Percentiles rank a stretch among this genome's conserved stretches.
Evolutionary conservation across 345 rosid species (phyloP).

Genomic region (Carallia brachiata): DNA sequence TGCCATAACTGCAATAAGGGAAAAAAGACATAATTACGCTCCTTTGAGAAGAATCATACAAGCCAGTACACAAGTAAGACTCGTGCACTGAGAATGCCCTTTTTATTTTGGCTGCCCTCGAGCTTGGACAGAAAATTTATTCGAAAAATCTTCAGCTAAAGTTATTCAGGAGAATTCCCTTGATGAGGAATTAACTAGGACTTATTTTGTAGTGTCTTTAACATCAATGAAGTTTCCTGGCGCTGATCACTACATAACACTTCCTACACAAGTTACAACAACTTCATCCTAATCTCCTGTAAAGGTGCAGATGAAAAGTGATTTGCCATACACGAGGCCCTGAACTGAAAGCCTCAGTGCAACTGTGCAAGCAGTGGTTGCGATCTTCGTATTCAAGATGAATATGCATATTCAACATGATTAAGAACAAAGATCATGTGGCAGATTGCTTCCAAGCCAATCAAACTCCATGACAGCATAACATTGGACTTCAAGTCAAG

Average conservation of each 20-base stretch:
- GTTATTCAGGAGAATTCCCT: no score
- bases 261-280: neutral
- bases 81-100: no score
- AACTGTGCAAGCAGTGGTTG: neutral
- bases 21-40: no score
- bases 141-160: no score
- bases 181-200: no score
- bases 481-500: conserved; percentile 22
- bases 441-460: neutral
- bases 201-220: neutral
- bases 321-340: neutral
- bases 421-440: neutral
- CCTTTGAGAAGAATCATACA: no score
- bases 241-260: no score
- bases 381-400: neutral
- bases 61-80: no score
- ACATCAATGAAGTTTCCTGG: neutral
- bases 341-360: neutral
- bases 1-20: no score
- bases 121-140: no score
- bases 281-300: neutral
- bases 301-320: neutral
- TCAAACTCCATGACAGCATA: conserved; percentile 12
- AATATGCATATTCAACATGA: neutral
- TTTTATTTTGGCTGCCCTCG: no score